Conservation (phyloP, 345 rosid genomes). For the Triadica sebifera region DNA sequence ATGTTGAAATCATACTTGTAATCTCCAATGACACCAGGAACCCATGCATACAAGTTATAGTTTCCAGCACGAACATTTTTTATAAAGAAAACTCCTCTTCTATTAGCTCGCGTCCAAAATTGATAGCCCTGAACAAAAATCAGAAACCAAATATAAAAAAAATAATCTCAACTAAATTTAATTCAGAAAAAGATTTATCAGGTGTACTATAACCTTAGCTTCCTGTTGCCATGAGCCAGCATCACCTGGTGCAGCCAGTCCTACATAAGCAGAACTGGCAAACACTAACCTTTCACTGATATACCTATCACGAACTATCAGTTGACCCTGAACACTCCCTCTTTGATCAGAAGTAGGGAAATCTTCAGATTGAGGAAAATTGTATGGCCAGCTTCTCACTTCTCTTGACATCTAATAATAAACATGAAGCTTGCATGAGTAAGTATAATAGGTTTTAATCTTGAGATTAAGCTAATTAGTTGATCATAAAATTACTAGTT, state of each 20-base stretch:
- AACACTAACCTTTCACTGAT: constrained; percentile 17
- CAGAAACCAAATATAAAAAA: background rate
- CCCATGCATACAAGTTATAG: constrained; percentile 73
- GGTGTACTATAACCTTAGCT: constrained; percentile 49
- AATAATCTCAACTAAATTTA: too few relatives aligned
- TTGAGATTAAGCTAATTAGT: background rate
- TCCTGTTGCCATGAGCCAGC: constrained; percentile 86
- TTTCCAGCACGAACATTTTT: constrained; percentile 59
- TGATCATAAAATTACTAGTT: background rate
- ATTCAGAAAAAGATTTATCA: too few relatives aligned
- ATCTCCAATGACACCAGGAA: constrained; percentile 67
- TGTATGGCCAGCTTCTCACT: constrained; percentile 69
- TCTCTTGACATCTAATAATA: constrained; percentile 39
- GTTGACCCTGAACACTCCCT: constrained; percentile 58
- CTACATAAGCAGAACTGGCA: constrained; percentile 61
- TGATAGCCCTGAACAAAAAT: constrained; percentile 68
- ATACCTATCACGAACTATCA: constrained; percentile 62
- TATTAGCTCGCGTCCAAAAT: constrained; percentile 69
- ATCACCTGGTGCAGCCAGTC: constrained; percentile 68
- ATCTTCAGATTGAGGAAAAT: constrained; percentile 47
- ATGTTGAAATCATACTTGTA: constrained; percentile 43
- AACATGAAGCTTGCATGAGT: background rate
- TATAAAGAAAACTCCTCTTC: constrained; percentile 50
- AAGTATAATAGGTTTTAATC: background rate
- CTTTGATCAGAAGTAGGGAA: constrained; percentile 51